Conservation (phyloP, 495 filamentous ascomycete genomes). For the Talaromyces thailandensis region DNA sequence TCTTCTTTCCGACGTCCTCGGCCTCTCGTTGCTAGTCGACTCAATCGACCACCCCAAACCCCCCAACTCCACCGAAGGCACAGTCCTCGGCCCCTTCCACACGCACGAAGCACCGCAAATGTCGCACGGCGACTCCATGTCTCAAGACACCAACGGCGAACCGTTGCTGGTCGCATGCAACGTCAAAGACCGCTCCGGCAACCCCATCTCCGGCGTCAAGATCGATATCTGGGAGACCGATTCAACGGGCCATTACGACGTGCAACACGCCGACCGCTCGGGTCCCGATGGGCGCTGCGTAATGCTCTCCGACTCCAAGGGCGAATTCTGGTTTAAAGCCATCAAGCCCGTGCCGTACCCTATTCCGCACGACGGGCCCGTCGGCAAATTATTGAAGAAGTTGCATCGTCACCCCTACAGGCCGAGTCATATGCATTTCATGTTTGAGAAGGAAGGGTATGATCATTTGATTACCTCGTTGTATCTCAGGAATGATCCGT, state of each 20-base stretch:
- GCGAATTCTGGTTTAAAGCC: constrained; percentile 80
- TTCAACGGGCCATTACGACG: constrained; percentile 78
- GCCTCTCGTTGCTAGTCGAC: constrained; percentile 84
- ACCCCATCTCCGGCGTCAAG: constrained; percentile 59
- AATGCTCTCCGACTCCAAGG: constrained; percentile 60
- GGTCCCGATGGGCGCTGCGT: constrained; percentile 76
- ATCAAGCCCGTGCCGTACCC: constrained; percentile 85
- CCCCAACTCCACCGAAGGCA: constrained; percentile 65
- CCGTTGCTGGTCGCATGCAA: constrained; percentile 72
- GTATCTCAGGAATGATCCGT: constrained; percentile 76
- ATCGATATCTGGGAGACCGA: constrained; percentile 96
- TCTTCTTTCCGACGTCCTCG: constrained; percentile 84
- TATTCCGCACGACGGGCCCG: constrained; percentile 83
- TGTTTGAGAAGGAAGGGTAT: constrained; percentile 81
- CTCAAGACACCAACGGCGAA: constrained; percentile 47
- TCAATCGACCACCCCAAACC: constrained; percentile 89
- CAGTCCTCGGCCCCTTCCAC: constrained; percentile 89
- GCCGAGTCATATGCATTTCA: constrained; percentile 89
- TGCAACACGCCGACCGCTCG: constrained; percentile 63
- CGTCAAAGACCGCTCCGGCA: constrained; percentile 57
- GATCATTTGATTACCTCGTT: constrained; percentile 86
- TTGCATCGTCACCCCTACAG: constrained; percentile 72
- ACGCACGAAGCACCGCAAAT: constrained; percentile 73
- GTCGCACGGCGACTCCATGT: constrained; percentile 57
- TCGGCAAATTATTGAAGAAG: constrained; percentile 64